A percentile compares a stretch with the other conserved stretches of the same genome.
phyloP scores from a whole-genome alignment of 495 filamentous ascomycete species.

The Chaetomium tenue region DNA sequence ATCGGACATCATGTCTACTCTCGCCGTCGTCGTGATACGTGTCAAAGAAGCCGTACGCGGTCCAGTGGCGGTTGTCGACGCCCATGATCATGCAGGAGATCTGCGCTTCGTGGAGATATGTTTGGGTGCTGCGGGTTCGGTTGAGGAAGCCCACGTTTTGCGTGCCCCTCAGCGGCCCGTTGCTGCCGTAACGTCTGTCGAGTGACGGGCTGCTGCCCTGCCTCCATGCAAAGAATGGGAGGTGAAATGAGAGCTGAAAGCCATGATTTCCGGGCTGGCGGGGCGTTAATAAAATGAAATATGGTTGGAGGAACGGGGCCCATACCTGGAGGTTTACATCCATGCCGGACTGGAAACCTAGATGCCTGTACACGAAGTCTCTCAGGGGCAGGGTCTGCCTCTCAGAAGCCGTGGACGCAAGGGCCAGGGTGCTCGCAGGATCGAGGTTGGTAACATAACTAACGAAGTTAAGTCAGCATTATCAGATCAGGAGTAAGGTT shows the following conservation, averaged over 20 bases:
- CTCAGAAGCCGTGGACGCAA: conserved; percentile 21
- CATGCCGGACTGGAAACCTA: conserved; percentile 22
- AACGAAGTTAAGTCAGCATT: neutral
- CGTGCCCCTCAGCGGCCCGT: neutral
- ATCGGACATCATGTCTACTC: conserved; percentile 18
- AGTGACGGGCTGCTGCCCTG: neutral
- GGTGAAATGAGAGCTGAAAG: conserved; percentile 25
- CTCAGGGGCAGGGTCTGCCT: conserved; percentile 12
- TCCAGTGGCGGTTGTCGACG: conserved; percentile 23
- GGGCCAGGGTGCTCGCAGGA: conserved; percentile 15
- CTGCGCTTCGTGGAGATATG: conserved; percentile 25
- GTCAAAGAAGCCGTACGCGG: conserved; percentile 27
- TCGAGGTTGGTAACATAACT: conserved; percentile 28
- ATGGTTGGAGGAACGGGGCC: neutral
- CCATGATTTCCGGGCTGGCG: conserved; percentile 1
- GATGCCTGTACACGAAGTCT: conserved; percentile 27
- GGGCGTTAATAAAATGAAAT: neutral
- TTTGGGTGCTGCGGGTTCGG: neutral
- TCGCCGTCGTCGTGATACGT: conserved; percentile 26
- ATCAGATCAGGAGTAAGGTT: neutral
- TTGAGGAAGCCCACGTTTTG: neutral
- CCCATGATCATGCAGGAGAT: conserved; percentile 25
- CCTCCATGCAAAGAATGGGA: conserved; percentile 23
- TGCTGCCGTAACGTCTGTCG: conserved; percentile 11
- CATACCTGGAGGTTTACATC: conserved; percentile 16